Evolutionary conservation across 306 rosid genomes (phyloP).

Genomic region (Biancaea sappan): DNA sequence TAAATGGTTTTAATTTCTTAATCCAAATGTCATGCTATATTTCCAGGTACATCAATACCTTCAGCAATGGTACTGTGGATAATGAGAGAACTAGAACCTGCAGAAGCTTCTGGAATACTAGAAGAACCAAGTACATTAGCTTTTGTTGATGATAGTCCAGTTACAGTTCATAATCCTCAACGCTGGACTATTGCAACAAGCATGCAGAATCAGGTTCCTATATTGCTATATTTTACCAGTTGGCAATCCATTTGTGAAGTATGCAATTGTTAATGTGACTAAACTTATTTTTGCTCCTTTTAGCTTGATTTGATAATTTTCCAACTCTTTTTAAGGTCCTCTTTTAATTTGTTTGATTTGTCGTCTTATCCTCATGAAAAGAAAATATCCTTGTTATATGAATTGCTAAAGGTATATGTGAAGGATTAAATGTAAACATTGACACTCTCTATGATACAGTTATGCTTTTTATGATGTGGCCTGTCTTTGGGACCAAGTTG

Average conservation of each 20-base stretch:
- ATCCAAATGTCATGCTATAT: conserved; percentile 34
- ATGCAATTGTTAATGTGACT: conserved; percentile 10
- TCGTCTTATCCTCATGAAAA: conserved; percentile 8
- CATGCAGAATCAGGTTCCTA: conserved; percentile 70
- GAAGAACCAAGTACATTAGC: conserved; percentile 70
- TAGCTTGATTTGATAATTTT: conserved; percentile 17
- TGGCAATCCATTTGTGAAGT: conserved; percentile 22
- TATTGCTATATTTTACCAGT: conserved; percentile 15
- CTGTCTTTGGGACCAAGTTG: neutral
- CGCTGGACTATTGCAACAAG: conserved; percentile 71
- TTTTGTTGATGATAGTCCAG: conserved; percentile 57
- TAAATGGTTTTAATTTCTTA: conserved; percentile 17
- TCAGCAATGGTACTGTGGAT: conserved; percentile 81
- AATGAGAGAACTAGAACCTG: conserved; percentile 81
- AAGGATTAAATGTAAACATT: neutral
- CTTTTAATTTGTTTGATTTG: conserved; percentile 4
- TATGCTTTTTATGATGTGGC: conserved; percentile 26
- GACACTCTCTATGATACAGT: conserved; percentile 28
- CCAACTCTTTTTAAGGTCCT: neutral
- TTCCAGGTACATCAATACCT: conserved; percentile 85
- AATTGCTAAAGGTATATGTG: conserved; percentile 10
- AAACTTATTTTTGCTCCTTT: conserved; percentile 13
- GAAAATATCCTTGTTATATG: conserved; percentile 8
- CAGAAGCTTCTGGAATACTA: conserved; percentile 40
- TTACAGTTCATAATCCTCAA: conserved; percentile 54